phyloP scores from a whole-genome alignment of 345 rosid species.

The Melaleuca alternifolia region DNA sequence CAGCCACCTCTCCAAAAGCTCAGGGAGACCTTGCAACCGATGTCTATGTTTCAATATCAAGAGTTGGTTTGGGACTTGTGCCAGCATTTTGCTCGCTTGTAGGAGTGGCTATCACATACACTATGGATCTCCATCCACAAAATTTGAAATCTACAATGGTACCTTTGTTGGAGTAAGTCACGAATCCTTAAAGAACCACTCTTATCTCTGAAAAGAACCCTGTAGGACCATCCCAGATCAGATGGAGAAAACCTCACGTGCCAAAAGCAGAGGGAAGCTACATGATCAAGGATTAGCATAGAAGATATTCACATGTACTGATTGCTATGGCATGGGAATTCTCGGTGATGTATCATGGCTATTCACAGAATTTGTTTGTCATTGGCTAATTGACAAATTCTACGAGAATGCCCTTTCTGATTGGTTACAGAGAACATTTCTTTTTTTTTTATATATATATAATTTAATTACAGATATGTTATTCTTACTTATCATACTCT shows the following conservation, averaged over 20 bases:
- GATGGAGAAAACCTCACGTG: not conserved
- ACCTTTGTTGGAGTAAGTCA: constrained; percentile 53
- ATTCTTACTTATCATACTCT: not conserved
- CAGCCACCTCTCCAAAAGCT: constrained; percentile 41
- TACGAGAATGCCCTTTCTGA: not conserved
- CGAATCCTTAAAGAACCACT: not conserved
- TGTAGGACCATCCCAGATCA: not conserved
- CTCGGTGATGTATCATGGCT: not conserved
- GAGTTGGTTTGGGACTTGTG: constrained; percentile 80
- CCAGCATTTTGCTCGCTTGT: constrained; percentile 73
- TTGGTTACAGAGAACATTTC: not conserved
- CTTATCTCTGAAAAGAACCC: not conserved
- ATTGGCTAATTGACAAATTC: not conserved
- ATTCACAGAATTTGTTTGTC: not conserved
- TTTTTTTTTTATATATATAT: not conserved
- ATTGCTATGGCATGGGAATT: not conserved
- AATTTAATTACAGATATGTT: not conserved
- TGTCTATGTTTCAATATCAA: constrained; percentile 43
- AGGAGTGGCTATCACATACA: constrained; percentile 57
- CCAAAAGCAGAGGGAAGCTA: not conserved
- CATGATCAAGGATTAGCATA: not conserved
- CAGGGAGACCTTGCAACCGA: constrained; percentile 7
- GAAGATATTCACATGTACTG: not conserved
- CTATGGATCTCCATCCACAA: constrained; percentile 54
- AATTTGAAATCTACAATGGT: constrained; percentile 36